Evolutionary conservation across 257 asterid species (phyloP).

Genomic region (Apocynum venetum): DNA sequence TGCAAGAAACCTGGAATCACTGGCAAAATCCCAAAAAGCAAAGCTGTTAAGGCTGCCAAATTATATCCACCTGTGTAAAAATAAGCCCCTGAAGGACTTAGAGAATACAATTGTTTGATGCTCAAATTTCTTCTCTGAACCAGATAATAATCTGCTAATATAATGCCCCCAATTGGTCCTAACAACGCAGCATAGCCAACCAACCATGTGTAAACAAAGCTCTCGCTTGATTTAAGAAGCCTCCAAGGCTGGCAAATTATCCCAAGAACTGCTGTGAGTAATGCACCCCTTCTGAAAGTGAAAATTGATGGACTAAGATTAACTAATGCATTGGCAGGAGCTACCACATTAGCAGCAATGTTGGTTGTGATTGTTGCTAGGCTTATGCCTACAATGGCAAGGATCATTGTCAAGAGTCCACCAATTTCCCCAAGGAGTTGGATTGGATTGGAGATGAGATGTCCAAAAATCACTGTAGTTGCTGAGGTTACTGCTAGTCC

Average conservation of each 20-base stretch:
- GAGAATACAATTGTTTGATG: constrained; percentile 43
- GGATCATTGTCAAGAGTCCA: constrained; percentile 55
- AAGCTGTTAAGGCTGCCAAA: constrained; percentile 51
- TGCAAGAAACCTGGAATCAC: constrained; percentile 85
- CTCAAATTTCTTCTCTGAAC: constrained; percentile 37
- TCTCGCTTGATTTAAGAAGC: constrained; percentile 74
- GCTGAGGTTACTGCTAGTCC: constrained; percentile 96
- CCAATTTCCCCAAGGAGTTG: constrained; percentile 70
- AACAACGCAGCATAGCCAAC: constrained; percentile 80
- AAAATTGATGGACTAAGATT: constrained; percentile 71
- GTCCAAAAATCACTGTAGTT: constrained; percentile 66
- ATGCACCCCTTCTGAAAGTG: constrained; percentile 64
- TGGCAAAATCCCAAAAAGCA: constrained; percentile 67
- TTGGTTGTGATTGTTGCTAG: constrained; percentile 78
- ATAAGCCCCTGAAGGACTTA: constrained; percentile 57
- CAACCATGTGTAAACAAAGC: constrained; percentile 89
- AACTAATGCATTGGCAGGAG: constrained; percentile 84
- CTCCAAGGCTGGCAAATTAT: constrained; percentile 89
- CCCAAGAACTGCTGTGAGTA: constrained; percentile 70
- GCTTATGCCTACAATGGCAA: constrained; percentile 72
- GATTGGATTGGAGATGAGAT: constrained; percentile 65
- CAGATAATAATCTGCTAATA: constrained; percentile 69
- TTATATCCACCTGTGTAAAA: constrained; percentile 66
- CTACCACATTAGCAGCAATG: constrained; percentile 93
- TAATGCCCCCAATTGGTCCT: constrained; percentile 75